Base-by-base conservation (phyloP, 2,329 filamentous ascomycete genomes). In the Talaromyces sp. region DNA sequence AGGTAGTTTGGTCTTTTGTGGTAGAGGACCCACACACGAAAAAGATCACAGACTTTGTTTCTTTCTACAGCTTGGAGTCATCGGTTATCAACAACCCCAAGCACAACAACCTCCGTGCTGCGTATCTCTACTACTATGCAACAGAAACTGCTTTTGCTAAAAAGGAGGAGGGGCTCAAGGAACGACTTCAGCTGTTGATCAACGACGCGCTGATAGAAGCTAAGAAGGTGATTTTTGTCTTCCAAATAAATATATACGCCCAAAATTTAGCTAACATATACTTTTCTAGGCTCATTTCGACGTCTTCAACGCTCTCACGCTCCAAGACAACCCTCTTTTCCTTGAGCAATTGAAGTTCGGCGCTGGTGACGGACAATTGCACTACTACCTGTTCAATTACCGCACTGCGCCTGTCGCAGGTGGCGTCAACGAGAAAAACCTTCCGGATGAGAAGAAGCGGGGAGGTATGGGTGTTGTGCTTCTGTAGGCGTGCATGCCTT, bases 381-480 rank as follows among this genome's bases (percentile, higher is more conserved):
- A 99, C 77, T 99, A 93, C 79, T 99, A 99, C 76, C 82, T 99
- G 34, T 99, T 96, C 84, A 99, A 99, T 79, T 99, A 97, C 81
- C 87, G 92, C 61, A 91, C 92, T 12, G 88, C 90, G 63, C 87
- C 88, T n/a, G 89, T 99, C 70, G 81, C 86, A 0, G 93, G 95
- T 56, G 95, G 95, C 27, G 87, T 98, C 51, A 88, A 97, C 74
- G 83, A 84, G 70, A 86, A 84, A 71, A 96, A 96, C 73, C 80
- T 87, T 68, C 82, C 94, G 44, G 93, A 96, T 72, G 85, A 88
- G 68, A 87, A 88, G 61, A 84, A 85, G 65, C 86, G 92, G 72
- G 95, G 93, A 68, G 94, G 95, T 1, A 87, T 99, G 63, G 95
- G 95, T 44, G 85, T 96, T 71, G 91, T 96, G 28, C 92, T 96